Evolutionary conservation across 345 rosid genomes (phyloP).

Genomic region (Hypericum perforatum): DNA sequence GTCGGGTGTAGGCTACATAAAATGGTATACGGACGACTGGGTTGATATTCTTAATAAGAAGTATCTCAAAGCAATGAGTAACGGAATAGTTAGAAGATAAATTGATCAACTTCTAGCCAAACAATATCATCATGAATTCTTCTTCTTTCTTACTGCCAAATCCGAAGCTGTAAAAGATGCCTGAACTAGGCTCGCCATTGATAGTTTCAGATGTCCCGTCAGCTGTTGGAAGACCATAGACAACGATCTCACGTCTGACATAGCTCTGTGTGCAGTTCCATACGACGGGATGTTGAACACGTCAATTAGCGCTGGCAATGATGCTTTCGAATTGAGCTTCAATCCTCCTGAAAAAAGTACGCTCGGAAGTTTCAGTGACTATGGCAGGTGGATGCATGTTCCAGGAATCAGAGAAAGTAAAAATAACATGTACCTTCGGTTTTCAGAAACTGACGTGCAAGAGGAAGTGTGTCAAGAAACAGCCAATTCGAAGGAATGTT

Average conservation of each 20-base stretch:
- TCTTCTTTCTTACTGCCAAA: not conserved
- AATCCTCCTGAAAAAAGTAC: not conserved
- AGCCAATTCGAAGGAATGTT: conserved; percentile 12
- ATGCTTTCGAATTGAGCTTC: not conserved
- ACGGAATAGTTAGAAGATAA: too few relatives aligned
- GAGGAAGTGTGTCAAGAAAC: conserved; percentile 14
- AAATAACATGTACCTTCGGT: too few relatives aligned
- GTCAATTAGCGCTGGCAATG: conserved; percentile 9
- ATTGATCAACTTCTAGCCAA: too few relatives aligned
- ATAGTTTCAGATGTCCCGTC: conserved; percentile 10
- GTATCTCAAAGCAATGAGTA: too few relatives aligned
- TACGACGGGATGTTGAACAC: not conserved
- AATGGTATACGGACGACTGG: too few relatives aligned
- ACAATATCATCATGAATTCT: too few relatives aligned
- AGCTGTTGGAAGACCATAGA: conserved; percentile 6
- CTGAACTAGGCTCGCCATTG: conserved; percentile 3
- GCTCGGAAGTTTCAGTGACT: too few relatives aligned
- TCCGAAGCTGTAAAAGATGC: conserved; percentile 13
- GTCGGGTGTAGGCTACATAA: too few relatives aligned
- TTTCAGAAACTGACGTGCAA: conserved; percentile 10
- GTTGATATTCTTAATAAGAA: too few relatives aligned
- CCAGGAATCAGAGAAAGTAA: too few relatives aligned
- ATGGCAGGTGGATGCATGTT: too few relatives aligned
- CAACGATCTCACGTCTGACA: conserved; percentile 17
- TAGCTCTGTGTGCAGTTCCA: conserved; percentile 16